A percentile compares a stretch with the other conserved stretches of the same genome.
Evolutionary conservation across 441 rosid species (phyloP).

Genomic region (Mallotus japonicus): DNA sequence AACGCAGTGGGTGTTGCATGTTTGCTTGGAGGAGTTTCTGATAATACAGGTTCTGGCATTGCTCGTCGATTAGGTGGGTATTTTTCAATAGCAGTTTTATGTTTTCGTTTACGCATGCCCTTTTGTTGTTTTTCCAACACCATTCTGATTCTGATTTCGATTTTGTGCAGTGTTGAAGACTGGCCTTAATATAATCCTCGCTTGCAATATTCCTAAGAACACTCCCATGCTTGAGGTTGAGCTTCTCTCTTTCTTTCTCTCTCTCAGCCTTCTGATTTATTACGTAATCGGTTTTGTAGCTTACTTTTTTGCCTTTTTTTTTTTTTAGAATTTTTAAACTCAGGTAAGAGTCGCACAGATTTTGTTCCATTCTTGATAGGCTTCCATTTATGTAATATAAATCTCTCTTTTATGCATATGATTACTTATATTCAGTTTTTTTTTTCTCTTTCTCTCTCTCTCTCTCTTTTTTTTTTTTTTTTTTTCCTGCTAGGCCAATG

Average conservation of each 20-base stretch:
- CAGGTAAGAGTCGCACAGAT: background rate
- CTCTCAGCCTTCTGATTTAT: background rate
- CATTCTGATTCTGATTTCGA: background rate
- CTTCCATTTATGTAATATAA: background rate
- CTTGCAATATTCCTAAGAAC: constrained; percentile 86
- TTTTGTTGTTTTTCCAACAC: too few relatives aligned
- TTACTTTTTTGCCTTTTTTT: background rate
- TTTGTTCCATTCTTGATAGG: background rate
- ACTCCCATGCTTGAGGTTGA: constrained; percentile 87
- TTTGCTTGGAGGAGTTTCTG: constrained; percentile 77
- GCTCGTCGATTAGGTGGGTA: constrained; percentile 75
- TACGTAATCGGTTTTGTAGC: background rate
- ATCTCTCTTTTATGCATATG: too few relatives aligned
- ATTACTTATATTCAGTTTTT: background rate
- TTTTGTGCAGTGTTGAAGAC: constrained; percentile 62
- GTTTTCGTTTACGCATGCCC: too few relatives aligned
- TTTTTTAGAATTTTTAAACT: too few relatives aligned
- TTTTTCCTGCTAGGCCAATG: constrained; percentile 56
- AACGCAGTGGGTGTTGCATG: constrained; percentile 69
- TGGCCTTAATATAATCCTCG: constrained; percentile 68
- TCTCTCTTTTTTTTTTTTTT: too few relatives aligned
- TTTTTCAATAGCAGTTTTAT: too few relatives aligned
- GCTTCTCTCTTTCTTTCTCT: constrained; percentile 36
- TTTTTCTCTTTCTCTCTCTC: background rate
- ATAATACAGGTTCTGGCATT: constrained; percentile 80